phyloP scores from a whole-genome alignment of 768 basidiomycete genomes.

The Amanita subjunquillea region DNA sequence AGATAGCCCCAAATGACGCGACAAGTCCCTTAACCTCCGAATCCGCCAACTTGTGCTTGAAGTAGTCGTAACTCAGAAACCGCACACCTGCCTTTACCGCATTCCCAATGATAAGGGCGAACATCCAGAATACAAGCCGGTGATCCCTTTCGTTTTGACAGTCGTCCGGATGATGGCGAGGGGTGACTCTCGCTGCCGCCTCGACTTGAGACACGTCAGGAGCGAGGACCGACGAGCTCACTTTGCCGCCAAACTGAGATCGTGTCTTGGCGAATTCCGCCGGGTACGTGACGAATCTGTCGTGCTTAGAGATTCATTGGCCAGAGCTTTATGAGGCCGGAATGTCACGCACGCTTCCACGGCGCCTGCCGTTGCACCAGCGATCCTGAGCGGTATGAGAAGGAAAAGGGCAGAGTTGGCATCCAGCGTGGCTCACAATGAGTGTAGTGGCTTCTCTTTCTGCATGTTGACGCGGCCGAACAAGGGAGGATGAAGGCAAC shows the following conservation, averaged over 20 bases:
- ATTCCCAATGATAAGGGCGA: slow-evolving; percentile 83
- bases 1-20: not conserved
- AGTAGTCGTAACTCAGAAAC: slow-evolving; percentile 90
- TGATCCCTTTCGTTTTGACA: slow-evolving; percentile 60
- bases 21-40: slow-evolving; percentile 44
- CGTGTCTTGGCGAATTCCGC: slow-evolving; percentile 92
- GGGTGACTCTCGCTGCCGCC: slow-evolving; percentile 46
- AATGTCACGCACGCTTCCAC: slow-evolving; percentile 68
- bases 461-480: not conserved
- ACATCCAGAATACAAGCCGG: slow-evolving; percentile 90
- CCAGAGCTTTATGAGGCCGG: not conserved
- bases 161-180: slow-evolving; percentile 70
- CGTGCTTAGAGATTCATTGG: slow-evolving; percentile 1
- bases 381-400: slow-evolving; percentile 32
- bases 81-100: slow-evolving; percentile 91
- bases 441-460: slow-evolving; percentile 78
- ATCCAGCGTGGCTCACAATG: slow-evolving; percentile 34
- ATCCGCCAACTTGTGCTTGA: slow-evolving; percentile 79
- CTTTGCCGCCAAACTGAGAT: slow-evolving; percentile 83
- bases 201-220: not conserved
- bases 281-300: slow-evolving; percentile 77
- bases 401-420: not conserved
- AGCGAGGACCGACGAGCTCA: slow-evolving; percentile 9
- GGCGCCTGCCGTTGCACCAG: slow-evolving; percentile 87
- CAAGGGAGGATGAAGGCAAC: not conserved